Evolutionary conservation across 1,284 basidiomycete genomes (phyloP).

Genomic region (Paramarasmius palmivorus): DNA sequence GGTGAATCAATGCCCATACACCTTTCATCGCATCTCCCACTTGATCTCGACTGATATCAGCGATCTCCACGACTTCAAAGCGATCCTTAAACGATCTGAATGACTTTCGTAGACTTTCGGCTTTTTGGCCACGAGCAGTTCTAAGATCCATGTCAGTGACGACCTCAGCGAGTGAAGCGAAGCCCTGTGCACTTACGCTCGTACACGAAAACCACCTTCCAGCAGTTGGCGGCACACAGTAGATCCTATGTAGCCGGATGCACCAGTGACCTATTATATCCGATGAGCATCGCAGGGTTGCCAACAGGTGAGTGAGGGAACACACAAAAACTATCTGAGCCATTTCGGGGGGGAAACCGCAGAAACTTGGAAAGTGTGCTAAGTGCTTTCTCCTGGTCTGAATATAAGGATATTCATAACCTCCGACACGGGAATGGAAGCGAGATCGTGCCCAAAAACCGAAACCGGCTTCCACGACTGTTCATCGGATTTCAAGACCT

Average conservation of each 20-base stretch:
- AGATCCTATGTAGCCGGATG: slow-evolving; percentile 25
- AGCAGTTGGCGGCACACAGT: slow-evolving; percentile 23
- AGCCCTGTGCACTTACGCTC: slow-evolving; percentile 15
- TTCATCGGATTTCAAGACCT: too few relatives aligned
- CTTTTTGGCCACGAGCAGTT: slow-evolving; percentile 10
- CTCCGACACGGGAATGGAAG: too few relatives aligned
- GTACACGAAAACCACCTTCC: slow-evolving; percentile 20
- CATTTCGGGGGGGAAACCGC: too few relatives aligned
- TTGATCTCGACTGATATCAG: slow-evolving; percentile 9
- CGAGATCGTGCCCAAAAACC: too few relatives aligned
- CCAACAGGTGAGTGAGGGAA: too few relatives aligned
- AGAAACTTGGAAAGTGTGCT: too few relatives aligned
- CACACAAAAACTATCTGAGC: too few relatives aligned
- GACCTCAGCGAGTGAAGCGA: not conserved
- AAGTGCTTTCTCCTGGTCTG: too few relatives aligned
- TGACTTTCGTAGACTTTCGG: slow-evolving; percentile 4
- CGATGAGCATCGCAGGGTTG: not conserved
- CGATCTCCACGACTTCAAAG: slow-evolving; percentile 10
- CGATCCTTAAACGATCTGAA: slow-evolving; percentile 1
- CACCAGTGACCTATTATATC: slow-evolving; percentile 26
- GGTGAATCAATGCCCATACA: slow-evolving; percentile 12
- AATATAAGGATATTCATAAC: too few relatives aligned
- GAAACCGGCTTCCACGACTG: too few relatives aligned
- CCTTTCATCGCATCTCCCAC: slow-evolving; percentile 9
- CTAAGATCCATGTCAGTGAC: not conserved